phyloP scores from a whole-genome alignment of 2,329 filamentous ascomycete species.

The Fusarium pseudocircinatum region DNA sequence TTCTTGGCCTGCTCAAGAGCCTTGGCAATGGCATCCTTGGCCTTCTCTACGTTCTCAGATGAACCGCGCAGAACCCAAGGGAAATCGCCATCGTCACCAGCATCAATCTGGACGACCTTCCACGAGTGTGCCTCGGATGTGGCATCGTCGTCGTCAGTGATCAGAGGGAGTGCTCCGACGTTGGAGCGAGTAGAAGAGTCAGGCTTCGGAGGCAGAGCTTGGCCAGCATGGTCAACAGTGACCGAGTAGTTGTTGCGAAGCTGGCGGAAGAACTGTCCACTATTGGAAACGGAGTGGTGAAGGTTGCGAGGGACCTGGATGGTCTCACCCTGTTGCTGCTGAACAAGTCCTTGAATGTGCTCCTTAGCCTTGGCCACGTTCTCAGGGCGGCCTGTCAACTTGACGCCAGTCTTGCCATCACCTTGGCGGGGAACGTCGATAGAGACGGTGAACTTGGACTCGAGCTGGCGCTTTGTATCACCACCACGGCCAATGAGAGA shows the following conservation, averaged over 20 bases:
- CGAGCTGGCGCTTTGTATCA: slow-evolving; percentile 84
- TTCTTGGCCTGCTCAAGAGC: slow-evolving; percentile 77
- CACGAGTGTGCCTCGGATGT: slow-evolving; percentile 79
- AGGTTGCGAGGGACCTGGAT: slow-evolving; percentile 83
- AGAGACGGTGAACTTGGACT: slow-evolving; percentile 84
- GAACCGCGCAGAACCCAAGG: slow-evolving; percentile 90
- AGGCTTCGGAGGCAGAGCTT: slow-evolving; percentile 77
- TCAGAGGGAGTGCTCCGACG: slow-evolving; percentile 79
- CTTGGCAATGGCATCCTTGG: slow-evolving; percentile 76
- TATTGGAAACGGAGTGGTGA: slow-evolving; percentile 87
- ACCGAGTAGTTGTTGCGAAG: slow-evolving; percentile 88
- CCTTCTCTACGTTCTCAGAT: slow-evolving; percentile 82
- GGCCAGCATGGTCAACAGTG: slow-evolving; percentile 89
- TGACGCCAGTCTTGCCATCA: slow-evolving; percentile 83
- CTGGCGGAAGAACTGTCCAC: slow-evolving; percentile 92
- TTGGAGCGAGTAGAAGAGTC: slow-evolving; percentile 64
- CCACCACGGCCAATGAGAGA: slow-evolving; percentile 92
- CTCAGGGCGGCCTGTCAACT: slow-evolving; percentile 80
- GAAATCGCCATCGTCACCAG: slow-evolving; percentile 75
- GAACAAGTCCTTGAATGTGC: slow-evolving; percentile 81
- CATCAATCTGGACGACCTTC: slow-evolving; percentile 75
- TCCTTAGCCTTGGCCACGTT: slow-evolving; percentile 87
- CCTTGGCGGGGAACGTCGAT: slow-evolving; percentile 94
- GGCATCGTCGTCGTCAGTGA: slow-evolving; percentile 82
- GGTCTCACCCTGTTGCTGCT: slow-evolving; percentile 88